These are phyloP conservation scores for Mycena haematopus DNA, from an alignment of 768 basidiomycete genomes.

Conservation along the genomic window DNA sequence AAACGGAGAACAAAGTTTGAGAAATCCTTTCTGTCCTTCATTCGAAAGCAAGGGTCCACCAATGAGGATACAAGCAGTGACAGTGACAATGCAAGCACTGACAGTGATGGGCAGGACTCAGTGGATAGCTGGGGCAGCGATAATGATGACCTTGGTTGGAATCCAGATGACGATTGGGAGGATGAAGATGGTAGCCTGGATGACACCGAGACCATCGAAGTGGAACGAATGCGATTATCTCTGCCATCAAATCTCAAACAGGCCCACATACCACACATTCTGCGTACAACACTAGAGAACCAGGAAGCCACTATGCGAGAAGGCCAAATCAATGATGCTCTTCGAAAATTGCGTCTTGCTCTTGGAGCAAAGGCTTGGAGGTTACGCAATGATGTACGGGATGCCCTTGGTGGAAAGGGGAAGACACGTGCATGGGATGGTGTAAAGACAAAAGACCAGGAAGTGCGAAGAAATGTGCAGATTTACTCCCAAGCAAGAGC, in stretches of 20 bases:
- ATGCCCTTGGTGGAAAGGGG: conserved; percentile 7
- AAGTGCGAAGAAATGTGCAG: background rate
- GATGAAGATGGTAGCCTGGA: background rate
- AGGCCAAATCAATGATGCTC: conserved; percentile 2
- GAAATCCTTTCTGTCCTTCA: background rate
- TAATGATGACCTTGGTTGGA: no score
- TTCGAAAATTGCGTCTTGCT: background rate
- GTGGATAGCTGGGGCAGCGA: no score
- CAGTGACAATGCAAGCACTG: background rate
- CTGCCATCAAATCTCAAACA: conserved; percentile 4
- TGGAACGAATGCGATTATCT: background rate
- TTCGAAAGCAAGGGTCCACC: background rate
- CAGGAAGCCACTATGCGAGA: background rate
- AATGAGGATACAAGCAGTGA: background rate
- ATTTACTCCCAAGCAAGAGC: background rate
- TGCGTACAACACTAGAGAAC: background rate
- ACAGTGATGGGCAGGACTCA: background rate
- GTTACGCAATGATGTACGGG: conserved; percentile 6
- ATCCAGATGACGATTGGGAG: background rate
- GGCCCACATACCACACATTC: background rate
- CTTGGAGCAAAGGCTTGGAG: conserved; percentile 5
- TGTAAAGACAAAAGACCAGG: background rate
- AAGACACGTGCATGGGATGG: conserved; percentile 3
- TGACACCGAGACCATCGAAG: background rate
- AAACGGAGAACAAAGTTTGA: background rate